Evolutionary conservation across 345 rosid species (phyloP), one percentile per base, ranked within the genome.

Genomic region (Linum lewisii): DNA sequence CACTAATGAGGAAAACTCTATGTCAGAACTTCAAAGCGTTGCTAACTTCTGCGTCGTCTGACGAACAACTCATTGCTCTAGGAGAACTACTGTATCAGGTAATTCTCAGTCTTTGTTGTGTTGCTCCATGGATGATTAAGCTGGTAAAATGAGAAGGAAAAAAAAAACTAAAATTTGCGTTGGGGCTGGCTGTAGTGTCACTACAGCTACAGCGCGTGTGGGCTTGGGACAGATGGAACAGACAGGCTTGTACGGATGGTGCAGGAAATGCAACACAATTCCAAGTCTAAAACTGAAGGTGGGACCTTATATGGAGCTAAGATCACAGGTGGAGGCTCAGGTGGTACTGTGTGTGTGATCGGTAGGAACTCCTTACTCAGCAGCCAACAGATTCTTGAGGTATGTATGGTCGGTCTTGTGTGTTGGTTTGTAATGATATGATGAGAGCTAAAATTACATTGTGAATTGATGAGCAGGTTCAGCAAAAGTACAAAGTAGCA

Each of bases 41-140:
- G 67, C 72, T 93, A 59, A 81, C 99, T 18, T 84, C 99, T 9
- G 73, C 82, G 24, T 64, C 69, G 64, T 93, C 97, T 68, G 96
- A 84, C 53, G 99, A 90, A 36, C 99, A 93, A 59, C 88, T 93
- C 26, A 77, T 88, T 0, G 82, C 99, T 62, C 90, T 93, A 38
- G 99, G 99, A 61, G 99, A 92, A 69, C 80, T 93, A 66, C 71
- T 90, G 60, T 93, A 93, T 78, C 97, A 89, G 99, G 99, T 85
- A 42, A 5, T 38, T 38, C 45, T 38, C 45, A 42, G 4, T 29
- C 34, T 29, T 16, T 0, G 14, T 42, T 8, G 14, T 2, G 1
- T 21, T 54, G 57, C 18, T 5, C 2, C 18, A 0, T 42, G 47
- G 47, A 42, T 42, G 18, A 42, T 3, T 11, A 16, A 1, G 15